Evolutionary conservation across 1,284 basidiomycete species (phyloP).

Genomic region (Puccinia horiana): DNA sequence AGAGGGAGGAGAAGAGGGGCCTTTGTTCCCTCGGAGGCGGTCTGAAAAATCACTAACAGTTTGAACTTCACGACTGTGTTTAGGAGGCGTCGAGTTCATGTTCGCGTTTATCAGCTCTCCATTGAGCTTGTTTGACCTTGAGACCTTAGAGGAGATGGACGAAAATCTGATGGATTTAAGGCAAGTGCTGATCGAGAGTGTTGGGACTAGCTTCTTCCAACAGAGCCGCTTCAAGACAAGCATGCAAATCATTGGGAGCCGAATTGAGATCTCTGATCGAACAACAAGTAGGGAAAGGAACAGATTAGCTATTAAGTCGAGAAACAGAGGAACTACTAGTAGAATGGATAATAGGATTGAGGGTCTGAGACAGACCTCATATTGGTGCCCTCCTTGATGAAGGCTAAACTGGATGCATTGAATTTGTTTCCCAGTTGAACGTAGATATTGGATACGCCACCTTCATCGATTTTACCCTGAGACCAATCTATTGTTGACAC

Average conservation of each 20-base stretch:
- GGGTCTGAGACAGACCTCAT: conserved; percentile 81
- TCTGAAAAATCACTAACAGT: conserved; percentile 47
- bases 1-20: conserved; percentile 13
- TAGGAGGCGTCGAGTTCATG: conserved; percentile 46
- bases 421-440: conserved; percentile 96
- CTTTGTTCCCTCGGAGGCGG: conserved; percentile 40
- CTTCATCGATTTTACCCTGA: conserved; percentile 72
- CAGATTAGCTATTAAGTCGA: background rate
- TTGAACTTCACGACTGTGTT: conserved; percentile 48
- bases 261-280: conserved; percentile 76
- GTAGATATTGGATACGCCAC: conserved; percentile 90
- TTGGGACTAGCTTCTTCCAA: conserved; percentile 83
- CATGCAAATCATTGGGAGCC: conserved; percentile 85
- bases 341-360: background rate
- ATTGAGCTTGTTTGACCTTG: conserved; percentile 84
- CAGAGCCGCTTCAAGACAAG: conserved; percentile 83
- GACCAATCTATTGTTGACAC: conserved; percentile 87
- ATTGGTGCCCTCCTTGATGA: conserved; percentile 79
- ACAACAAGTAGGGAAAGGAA: background rate
- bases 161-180: conserved; percentile 88
- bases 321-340: too few species aligned
- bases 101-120: conserved; percentile 55
- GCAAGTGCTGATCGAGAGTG: conserved; percentile 85
- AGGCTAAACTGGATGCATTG: conserved; percentile 87
- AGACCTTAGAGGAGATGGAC: conserved; percentile 87